Conservation (phyloP, 1,139 yeast genomes). For the Geotrichum fermentans region DNA sequence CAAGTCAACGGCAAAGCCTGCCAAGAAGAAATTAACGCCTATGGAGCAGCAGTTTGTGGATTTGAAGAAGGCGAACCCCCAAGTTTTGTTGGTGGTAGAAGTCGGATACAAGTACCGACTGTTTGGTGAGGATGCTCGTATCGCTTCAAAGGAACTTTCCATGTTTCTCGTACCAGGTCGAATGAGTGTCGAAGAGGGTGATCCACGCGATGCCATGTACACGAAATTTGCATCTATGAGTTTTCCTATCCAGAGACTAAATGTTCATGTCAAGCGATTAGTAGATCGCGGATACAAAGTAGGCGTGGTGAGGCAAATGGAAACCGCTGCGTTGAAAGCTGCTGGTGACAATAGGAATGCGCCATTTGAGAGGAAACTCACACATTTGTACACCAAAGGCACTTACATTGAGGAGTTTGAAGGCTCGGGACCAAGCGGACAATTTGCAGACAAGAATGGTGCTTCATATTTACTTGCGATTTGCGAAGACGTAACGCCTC, state of each 20-base stretch:
- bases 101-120: conserved; percentile 89
- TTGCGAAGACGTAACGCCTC: conserved; percentile 19
- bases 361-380: conserved; percentile 63
- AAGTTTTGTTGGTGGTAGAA: conserved; percentile 71
- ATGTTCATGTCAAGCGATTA: conserved; percentile 58
- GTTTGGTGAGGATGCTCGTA: conserved; percentile 76
- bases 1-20: conserved; percentile 2
- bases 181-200: conserved; percentile 46
- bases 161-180: conserved; percentile 71
- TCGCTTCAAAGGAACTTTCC: conserved; percentile 60
- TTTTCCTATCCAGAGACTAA: conserved; percentile 71
- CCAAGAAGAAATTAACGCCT: conserved; percentile 54
- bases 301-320: conserved; percentile 82
- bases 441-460: conserved; percentile 25
- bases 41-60: conserved; percentile 71
- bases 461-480: conserved; percentile 4
- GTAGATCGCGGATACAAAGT: conserved; percentile 49
- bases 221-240: conserved; percentile 76
- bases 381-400: conserved; percentile 75
- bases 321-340: conserved; percentile 69
- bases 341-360: conserved; percentile 43
- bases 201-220: conserved; percentile 38
- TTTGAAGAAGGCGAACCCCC: conserved; percentile 54
- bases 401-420: conserved; percentile 63
- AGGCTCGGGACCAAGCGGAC: conserved; percentile 24